These are phyloP conservation scores for Rehmannia glutinosa DNA, from an alignment of 257 asterid genomes.

Conservation along the genomic window DNA sequence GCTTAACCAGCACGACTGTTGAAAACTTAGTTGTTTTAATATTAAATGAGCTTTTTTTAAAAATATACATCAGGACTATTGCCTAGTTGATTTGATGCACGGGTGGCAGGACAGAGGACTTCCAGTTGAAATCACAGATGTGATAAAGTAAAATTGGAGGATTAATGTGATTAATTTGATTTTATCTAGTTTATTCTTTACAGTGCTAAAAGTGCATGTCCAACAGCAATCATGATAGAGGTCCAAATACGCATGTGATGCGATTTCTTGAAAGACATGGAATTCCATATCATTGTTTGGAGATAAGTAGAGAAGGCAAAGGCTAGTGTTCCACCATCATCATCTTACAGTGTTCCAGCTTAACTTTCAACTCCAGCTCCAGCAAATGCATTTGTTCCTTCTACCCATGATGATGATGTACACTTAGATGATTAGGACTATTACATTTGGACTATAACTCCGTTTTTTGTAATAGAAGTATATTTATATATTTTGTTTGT, in stretches of 20 bases:
- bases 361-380: no score
- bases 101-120: constrained; percentile 83
- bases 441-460: no score
- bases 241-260: constrained; percentile 72
- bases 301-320: constrained; percentile 32
- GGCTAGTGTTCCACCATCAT: no score
- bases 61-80: constrained; percentile 79
- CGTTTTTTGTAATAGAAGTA: no score
- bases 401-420: no score
- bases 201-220: constrained; percentile 11
- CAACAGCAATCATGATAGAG: constrained; percentile 83
- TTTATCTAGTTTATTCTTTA: constrained; percentile 6
- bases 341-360: no score
- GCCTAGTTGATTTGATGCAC: constrained; percentile 81
- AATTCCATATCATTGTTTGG: constrained; percentile 71
- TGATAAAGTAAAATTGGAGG: constrained; percentile 53
- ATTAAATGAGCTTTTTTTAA: background rate
- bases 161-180: background rate
- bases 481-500: no score
- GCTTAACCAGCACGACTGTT: no score
- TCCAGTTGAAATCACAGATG: constrained; percentile 71
- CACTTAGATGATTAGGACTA: no score
- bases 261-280: constrained; percentile 82
- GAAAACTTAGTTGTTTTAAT: no score
- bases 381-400: no score